Evolutionary conservation across 2,329 filamentous ascomycete genomes (phyloP), one percentile per base, ranked within the genome.

Genomic region (Pyrenophora seminiperda): DNA sequence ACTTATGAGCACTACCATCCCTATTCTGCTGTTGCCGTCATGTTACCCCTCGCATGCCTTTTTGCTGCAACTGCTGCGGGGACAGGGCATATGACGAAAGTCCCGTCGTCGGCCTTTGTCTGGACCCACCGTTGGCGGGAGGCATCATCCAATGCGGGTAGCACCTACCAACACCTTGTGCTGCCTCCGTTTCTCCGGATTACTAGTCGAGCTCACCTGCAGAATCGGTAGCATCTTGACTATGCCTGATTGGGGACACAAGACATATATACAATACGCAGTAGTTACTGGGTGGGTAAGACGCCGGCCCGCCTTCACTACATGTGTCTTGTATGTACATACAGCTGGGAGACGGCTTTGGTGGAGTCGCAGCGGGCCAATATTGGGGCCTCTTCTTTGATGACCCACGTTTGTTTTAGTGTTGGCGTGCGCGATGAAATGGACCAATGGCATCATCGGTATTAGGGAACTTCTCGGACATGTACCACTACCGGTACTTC

Each of bases 61-160:
- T 31, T n/a, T n/a, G n/a, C n/a, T n/a, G n/a, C n/a, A n/a, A 56
- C 63, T 24, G 22, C 22, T 63, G 65, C 65, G 65, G 65, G 66
- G 64, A 66, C 62, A 67, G 59, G 67, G 66, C 65, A 62, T 59
- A 62, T 65, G 68, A 68, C 64, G 65, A 68, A 55, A 50, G 37
- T 39, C 51, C 41, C 51, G 38, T 36, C 39, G 47, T 45, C 59
- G 50, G 52, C 47, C 59, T 65, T 64, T 67, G 66, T 65, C 61
- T 66, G 58, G 66, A 54, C 59, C 65, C 66, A 61, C 63, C 48
- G 15, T 44, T 38, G 50, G 42, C 41, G 50, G 53, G 41, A 49
- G 41, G 56, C 58, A 54, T 45, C 52, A 27, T 51, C 58, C 54
- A 60, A 56, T 58, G 33, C 52, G 60, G 50, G 37, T 53, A 50